Evolutionary conservation across 2,329 filamentous ascomycete genomes (phyloP), one percentile per base, ranked within the genome.

Genomic region (Emmonsia crescens): DNA sequence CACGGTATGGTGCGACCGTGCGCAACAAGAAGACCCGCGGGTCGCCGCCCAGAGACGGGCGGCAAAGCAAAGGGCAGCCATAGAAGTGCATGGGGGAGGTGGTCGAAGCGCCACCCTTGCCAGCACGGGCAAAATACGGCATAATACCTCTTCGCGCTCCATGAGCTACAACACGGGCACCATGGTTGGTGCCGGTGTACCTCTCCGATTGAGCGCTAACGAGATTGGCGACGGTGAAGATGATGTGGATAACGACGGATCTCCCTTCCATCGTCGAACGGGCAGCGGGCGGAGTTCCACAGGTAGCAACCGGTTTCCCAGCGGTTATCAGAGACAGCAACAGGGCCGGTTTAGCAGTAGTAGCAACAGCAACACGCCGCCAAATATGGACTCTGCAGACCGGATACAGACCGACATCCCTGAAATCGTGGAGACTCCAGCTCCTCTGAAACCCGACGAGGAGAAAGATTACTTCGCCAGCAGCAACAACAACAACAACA

Each of bases 1-100:
- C 38, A 99, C 94, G 0, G 94, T 99, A 4, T 99, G 94, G 94
- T 96, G 92, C 78, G 94, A 97, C 72, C 88, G 92, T 60, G 84
- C 93, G 10, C 94, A 99, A 74, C 86, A 89, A 64, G 91, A 97
- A 75, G 94, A 99, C 73, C 90, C 93, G 0, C 84, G 91, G 58
- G 78, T 94, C 62, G 78, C 88, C 3, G 91, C 91, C 33, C 88
- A 92, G 70, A 91, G 96, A 74, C 85, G 89, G 62, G 88, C 89
- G 44, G 94, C 92, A 62, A 96, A 94, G 79, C 86, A 89, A 78
- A 83, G 91, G 57, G 94, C 94, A 14, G 87, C 87, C 61, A 85
- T 89, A 69, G 91, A 96, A 76, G 87, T 97, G 8, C 85, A 87
- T 57, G 89, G 87, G 58, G 69, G 67, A 71, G 59, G 77, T 44